A percentile compares a stretch with the other conserved stretches of the same genome.
Conservation (phyloP, 352 stramenopile species). For the Aphanomyces stellatus region DNA sequence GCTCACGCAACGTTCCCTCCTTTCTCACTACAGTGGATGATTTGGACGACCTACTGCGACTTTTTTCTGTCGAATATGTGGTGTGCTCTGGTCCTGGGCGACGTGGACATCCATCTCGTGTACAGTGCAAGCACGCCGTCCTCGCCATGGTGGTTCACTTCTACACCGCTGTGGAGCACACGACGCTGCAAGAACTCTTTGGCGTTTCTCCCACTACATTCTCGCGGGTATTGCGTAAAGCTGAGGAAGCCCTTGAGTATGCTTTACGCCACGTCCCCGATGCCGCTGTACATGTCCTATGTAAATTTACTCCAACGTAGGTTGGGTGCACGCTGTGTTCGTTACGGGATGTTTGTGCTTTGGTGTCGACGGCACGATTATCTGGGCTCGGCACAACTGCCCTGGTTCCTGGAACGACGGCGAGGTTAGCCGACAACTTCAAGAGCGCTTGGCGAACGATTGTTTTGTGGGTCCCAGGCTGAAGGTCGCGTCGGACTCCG, state of each 20-base stretch:
- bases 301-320: not conserved
- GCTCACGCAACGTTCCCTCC: not conserved
- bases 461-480: not conserved
- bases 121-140: not conserved
- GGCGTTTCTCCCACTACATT: constrained; percentile 19
- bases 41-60: not conserved
- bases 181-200: constrained; percentile 20
- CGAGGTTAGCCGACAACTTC: constrained; percentile 4
- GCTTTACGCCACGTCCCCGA: not conserved
- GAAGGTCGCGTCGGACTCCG: constrained; percentile 18
- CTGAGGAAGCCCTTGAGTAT: not conserved
- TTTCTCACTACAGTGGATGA: not conserved
- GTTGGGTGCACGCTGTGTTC: not conserved
- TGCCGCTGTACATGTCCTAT: not conserved
- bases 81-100: not conserved
- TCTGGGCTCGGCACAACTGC: constrained; percentile 21
- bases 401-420: constrained; percentile 22
- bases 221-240: constrained; percentile 2
- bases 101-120: not conserved
- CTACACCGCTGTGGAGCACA: constrained; percentile 17
- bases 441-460: not conserved
- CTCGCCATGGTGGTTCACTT: constrained; percentile 12
- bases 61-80: not conserved
- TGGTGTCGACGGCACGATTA: constrained; percentile 15
- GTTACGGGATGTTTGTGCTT: constrained; percentile 18